A percentile compares a stretch with the other conserved stretches of the same genome.
phyloP scores from a whole-genome alignment of 148 eudicot species.

The Pharnaceum exiguum region DNA sequence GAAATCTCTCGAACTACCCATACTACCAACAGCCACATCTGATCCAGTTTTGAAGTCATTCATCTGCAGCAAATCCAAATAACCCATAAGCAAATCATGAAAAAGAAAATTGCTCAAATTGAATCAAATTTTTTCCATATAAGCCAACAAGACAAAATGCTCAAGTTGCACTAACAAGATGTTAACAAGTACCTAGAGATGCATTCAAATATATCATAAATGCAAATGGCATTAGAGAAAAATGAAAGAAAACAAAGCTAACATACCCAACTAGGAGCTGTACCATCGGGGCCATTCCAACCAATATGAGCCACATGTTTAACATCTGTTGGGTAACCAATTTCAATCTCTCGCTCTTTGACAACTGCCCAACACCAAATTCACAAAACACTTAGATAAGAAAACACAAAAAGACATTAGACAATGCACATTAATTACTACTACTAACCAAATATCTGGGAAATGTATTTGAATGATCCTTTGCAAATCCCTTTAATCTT shows the following conservation, averaged over 20 bases:
- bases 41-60: conserved; percentile 34
- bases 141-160: not conserved
- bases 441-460: conserved; percentile 87
- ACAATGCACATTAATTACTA: conserved; percentile 24
- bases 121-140: not conserved
- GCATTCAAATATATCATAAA: not conserved
- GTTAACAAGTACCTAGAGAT: not conserved
- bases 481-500: conserved; percentile 78
- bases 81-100: not conserved
- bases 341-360: conserved; percentile 72
- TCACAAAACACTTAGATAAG: not conserved
- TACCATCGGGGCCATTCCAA: conserved; percentile 65
- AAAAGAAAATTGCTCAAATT: no score
- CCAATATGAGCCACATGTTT: conserved; percentile 90
- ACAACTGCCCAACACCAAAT: conserved; percentile 32
- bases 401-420: not conserved
- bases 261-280: conserved; percentile 73
- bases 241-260: not conserved
- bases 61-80: conserved; percentile 30
- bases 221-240: not conserved
- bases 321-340: conserved; percentile 81
- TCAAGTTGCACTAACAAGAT: not conserved
- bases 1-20: conserved; percentile 35
- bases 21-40: conserved; percentile 26
- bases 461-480: conserved; percentile 72